These are phyloP conservation scores for Grosmannia serpens DNA, from an alignment of 2,329 filamentous ascomycete species.

Conservation along the genomic window DNA sequence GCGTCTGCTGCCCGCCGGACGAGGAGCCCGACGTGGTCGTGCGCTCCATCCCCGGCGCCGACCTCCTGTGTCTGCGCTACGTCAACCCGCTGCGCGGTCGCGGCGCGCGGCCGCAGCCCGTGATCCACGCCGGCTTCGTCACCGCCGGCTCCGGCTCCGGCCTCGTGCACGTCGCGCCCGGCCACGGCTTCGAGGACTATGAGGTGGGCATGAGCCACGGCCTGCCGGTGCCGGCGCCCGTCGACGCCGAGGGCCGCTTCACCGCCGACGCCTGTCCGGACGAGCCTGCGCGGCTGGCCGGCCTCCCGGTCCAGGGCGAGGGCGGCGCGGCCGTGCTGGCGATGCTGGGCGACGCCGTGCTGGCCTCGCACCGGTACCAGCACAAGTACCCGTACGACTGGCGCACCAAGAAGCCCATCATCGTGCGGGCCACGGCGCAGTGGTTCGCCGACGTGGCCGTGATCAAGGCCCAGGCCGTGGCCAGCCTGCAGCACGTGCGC, in stretches of 20 bases:
- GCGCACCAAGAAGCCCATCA: slow-evolving; percentile 86
- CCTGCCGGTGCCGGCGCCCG: slow-evolving; percentile 68
- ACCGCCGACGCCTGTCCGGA: slow-evolving; percentile 68
- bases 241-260: slow-evolving; percentile 72
- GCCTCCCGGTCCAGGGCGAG: slow-evolving; percentile 46
- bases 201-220: slow-evolving; percentile 60
- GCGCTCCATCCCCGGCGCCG: slow-evolving; percentile 56
- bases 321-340: slow-evolving; percentile 43
- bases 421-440: slow-evolving; percentile 85
- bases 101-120: slow-evolving; percentile 45
- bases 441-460: slow-evolving; percentile 91
- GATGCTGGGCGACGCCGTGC: slow-evolving; percentile 52
- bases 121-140: slow-evolving; percentile 82
- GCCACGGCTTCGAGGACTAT: slow-evolving; percentile 96
- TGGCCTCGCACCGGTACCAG: slow-evolving; percentile 58
- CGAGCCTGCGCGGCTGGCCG: slow-evolving; percentile 52
- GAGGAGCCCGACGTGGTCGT: slow-evolving; percentile 55
- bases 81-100: slow-evolving; percentile 55
- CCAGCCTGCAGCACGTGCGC: slow-evolving; percentile 55
- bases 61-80: slow-evolving; percentile 57
- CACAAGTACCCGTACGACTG: slow-evolving; percentile 99
- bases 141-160: slow-evolving; percentile 84
- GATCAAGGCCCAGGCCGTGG: slow-evolving; percentile 65
- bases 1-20: slow-evolving; percentile 30
- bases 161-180: slow-evolving; percentile 87